Evolutionary conservation across 129 eudicot species (phyloP).

Genomic region (Rutidosis leptorrhynchoides): DNA sequence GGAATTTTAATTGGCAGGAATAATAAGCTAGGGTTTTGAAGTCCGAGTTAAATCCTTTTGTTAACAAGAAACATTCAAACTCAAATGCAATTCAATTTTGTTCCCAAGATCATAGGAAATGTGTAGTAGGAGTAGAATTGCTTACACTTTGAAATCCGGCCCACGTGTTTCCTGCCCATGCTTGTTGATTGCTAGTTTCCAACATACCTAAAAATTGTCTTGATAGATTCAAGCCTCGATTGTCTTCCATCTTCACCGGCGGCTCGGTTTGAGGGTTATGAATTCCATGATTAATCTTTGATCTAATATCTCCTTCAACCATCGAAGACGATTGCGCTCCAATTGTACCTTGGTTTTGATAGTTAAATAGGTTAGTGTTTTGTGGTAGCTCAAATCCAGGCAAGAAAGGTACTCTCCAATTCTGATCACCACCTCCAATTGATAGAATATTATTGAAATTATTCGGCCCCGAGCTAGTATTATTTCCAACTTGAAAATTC

Average conservation of each 20-base stretch:
- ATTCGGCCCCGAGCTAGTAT: conserved; percentile 21
- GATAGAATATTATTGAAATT: conserved; percentile 27
- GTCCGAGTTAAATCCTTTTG: conserved; percentile 22
- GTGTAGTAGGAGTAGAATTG: conserved; percentile 48
- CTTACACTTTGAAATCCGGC: conserved; percentile 47
- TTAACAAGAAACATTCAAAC: conserved; percentile 24
- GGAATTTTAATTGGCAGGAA: too few species aligned
- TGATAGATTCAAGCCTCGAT: conserved; percentile 37
- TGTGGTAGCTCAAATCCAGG: conserved; percentile 42
- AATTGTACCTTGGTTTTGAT: conserved; percentile 37
- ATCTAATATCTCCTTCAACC: conserved; percentile 29
- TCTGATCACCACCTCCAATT: conserved; percentile 41
- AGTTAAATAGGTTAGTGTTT: conserved; percentile 31
- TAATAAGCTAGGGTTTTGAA: conserved; percentile 23
- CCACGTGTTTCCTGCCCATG: conserved; percentile 61
- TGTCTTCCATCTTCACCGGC: conserved; percentile 47
- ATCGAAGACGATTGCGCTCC: conserved; percentile 34
- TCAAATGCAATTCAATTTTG: background rate
- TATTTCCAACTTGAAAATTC: too few species aligned
- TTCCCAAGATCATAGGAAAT: conserved; percentile 38
- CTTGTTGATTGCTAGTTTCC: conserved; percentile 35
- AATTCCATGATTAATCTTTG: conserved; percentile 17
- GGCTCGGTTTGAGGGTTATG: conserved; percentile 24
- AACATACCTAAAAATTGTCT: conserved; percentile 41
- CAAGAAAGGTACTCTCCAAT: conserved; percentile 56